phyloP scores from a whole-genome alignment of 106 monocot species.

The Phalaenopsis aphrodite region DNA sequence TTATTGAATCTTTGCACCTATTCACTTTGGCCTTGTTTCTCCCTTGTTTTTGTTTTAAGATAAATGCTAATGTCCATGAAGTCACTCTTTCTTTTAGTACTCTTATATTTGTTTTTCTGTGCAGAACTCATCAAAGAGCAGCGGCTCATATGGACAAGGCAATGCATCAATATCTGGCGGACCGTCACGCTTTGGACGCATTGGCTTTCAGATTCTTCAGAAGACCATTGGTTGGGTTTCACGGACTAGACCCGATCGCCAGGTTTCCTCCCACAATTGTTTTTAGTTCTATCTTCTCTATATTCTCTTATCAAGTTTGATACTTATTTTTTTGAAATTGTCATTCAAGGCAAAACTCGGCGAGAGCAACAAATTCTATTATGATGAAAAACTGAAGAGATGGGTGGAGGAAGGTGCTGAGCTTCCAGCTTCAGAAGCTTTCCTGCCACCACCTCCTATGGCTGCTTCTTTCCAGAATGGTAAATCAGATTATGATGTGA shows the following conservation, averaged over 20 bases:
- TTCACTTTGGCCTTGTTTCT: background rate
- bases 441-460: conserved; percentile 71
- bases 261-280: conserved; percentile 35
- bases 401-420: conserved; percentile 96
- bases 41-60: too few species aligned
- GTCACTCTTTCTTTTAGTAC: background rate
- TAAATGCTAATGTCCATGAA: background rate
- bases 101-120: background rate
- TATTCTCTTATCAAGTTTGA: background rate
- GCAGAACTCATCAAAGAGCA: conserved; percentile 25
- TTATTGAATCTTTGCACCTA: background rate
- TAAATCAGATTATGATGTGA: conserved; percentile 37
- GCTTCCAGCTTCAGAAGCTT: conserved; percentile 50
- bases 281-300: background rate
- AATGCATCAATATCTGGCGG: conserved; percentile 35
- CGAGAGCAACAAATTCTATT: conserved; percentile 89
- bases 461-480: conserved; percentile 47
- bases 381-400: conserved; percentile 93
- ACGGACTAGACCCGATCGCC: conserved; percentile 49
- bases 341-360: conserved; percentile 78
- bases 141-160: conserved; percentile 34
- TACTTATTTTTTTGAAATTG: background rate
- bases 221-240: conserved; percentile 94
- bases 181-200: conserved; percentile 59
- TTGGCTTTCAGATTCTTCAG: conserved; percentile 68